Conservation (phyloP, 768 basidiomycete species). For the Naganishia friedmannii region DNA sequence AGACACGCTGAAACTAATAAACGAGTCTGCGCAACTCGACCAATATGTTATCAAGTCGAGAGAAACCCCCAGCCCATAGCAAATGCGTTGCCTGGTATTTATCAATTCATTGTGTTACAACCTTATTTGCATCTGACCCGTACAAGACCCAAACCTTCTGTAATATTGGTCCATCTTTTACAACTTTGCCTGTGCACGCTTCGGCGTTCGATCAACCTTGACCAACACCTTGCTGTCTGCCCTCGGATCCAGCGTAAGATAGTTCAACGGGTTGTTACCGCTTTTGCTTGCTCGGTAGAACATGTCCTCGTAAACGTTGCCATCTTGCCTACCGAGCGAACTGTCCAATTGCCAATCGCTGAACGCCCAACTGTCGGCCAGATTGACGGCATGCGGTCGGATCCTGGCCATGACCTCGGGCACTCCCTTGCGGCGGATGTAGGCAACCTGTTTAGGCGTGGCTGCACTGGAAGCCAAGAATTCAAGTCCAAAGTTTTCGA, state of each 20-base stretch:
- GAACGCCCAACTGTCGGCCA: slow-evolving; percentile 38
- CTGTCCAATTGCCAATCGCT: slow-evolving; percentile 38
- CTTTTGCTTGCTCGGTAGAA: slow-evolving; percentile 23
- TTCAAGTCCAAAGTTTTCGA: slow-evolving; percentile 27
- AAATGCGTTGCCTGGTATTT: no score
- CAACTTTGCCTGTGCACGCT: slow-evolving; percentile 14
- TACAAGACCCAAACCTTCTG: background rate
- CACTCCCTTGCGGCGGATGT: slow-evolving; percentile 21
- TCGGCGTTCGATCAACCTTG: slow-evolving; percentile 18
- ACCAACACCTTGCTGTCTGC: slow-evolving; percentile 26
- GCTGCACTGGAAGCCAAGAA: slow-evolving; percentile 26
- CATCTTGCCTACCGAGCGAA: slow-evolving; percentile 23
- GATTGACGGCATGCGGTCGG: slow-evolving; percentile 39
- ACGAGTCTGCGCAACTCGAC: no score
- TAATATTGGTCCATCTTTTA: background rate
- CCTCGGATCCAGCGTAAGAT: slow-evolving; percentile 23
- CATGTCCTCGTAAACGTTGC: slow-evolving; percentile 30
- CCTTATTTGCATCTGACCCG: background rate
- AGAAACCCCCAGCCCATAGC: no score
- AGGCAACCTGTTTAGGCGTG: slow-evolving; percentile 8
- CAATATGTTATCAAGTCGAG: no score
- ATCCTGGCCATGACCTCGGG: slow-evolving; percentile 34
- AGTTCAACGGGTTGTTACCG: slow-evolving; percentile 28
- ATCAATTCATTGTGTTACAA: background rate
- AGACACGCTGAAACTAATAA: no score